Evolutionary conservation across 371 early-diverging fungal species (phyloP), one percentile per base, ranked within the genome.

Genomic region (Mucor sp.): DNA sequence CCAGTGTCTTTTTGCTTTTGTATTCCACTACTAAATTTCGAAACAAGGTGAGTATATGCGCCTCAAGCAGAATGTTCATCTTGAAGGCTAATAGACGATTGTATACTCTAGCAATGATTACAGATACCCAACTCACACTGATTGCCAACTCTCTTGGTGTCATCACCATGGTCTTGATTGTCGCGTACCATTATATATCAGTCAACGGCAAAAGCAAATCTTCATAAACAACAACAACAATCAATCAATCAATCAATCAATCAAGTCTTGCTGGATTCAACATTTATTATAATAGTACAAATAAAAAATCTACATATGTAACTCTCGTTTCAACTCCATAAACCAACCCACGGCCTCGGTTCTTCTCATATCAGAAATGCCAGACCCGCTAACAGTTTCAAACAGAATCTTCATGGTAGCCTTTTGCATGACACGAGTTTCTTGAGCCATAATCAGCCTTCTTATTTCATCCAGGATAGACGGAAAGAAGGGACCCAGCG

Each of bases 111-210:
- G 53, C 53, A 11, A 87, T 80, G 82, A 85, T 87, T 67, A 76
- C 81, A 43, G 88, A 87, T 66, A 79, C 62, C 60, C 88, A 87
- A 68, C 81, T 87, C 62, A 69, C 85, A 0, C 65, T 78, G 53
- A 85, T 87, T 68, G 86, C 86, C 55, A 87, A 87, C 61, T 74
- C 83, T 47, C 73, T 87, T 44, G 86, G 86, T 64, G 82, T 85
- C 32, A 30, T 82, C 14, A 82, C 86, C 63, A 85, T 87, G 88
- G 19, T 85, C 23, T 80, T 87, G 30, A 87, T 87, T 57, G 83
- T 87, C 50, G 77, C 76, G 28, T 87, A 87, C 66, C 88, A 87
- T 44, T 87, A 78, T 60, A 71, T 87, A 44, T 66, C 84, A 9
- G 83, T 87, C 63, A 87, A 87, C 62, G 71, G 65, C 39, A 72